Base-by-base conservation (phyloP, 2,329 filamentous ascomycete species). In the Colletotrichum sp. region DNA sequence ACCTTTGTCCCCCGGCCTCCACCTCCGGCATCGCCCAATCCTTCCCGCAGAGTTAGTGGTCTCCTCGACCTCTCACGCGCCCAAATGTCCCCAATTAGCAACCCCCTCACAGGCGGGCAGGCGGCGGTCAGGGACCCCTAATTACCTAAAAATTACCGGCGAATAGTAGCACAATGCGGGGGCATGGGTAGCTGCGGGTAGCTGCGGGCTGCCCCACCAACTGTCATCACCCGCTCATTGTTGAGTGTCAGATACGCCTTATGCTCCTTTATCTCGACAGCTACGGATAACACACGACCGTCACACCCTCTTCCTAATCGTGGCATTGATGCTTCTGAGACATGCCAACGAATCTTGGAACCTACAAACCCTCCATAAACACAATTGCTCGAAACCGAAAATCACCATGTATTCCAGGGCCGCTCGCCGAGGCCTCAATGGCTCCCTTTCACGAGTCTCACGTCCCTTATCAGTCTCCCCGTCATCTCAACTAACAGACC, bases 171-270 rank as follows among this genome's bases (percentile, higher is more conserved):
- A 60, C 55, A 57, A 66, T 75, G 72, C 69, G 68, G 73, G 75
- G 57, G 39, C 73, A 75, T 77, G 77, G 77, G 75, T 78, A 78
- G 68, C 71, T 78, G 77, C 77, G 77, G 77, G 77, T 77, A 78
- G 68, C 59, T 70, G 75, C 77, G 77, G 77, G 71, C 66, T 70
- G 63, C 72, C 75, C 72, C 68, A 65, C 75, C 64, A 39, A 22
- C 52, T 39, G 16, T 39, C 28, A 32, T 52, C 69, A 57, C 30
- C 34, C 63, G 68, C 55, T 24, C n/a, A 6, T 59, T 52, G 44
- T 7, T 22, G 18, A 76, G 71, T 76, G 74, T 74, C 70, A 73
- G 70, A 65, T 69, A 65, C 74, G 71, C 71, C 67, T 60, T 75
- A 68, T 48, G 68, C 75, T 74, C 74, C 72, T 73, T 75, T 76